phyloP scores from a whole-genome alignment of 140 eudicot species.

The Anethum foeniculum region DNA sequence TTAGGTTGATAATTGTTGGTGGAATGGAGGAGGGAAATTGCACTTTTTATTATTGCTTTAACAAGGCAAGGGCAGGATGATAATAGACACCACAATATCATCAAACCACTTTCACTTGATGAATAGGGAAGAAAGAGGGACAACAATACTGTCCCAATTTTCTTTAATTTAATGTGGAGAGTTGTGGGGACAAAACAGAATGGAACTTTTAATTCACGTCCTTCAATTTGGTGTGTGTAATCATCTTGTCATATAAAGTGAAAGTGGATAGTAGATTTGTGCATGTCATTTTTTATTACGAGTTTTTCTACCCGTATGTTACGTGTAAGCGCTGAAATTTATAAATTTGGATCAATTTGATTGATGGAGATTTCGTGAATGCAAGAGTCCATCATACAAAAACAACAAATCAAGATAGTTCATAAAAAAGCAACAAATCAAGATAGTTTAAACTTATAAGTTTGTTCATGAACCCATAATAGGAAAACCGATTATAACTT shows the following conservation, averaged over 20 bases:
- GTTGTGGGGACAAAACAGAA: slow-evolving; percentile 26
- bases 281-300: background rate
- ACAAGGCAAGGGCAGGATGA: slow-evolving; percentile 35
- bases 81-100: background rate
- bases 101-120: background rate
- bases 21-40: slow-evolving; percentile 10
- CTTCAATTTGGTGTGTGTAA: slow-evolving; percentile 21
- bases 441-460: no score
- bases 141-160: background rate
- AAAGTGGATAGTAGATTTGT: slow-evolving; percentile 4
- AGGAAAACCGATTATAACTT: no score
- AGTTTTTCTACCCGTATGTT: no score
- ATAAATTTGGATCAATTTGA: no score
- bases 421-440: no score
- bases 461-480: no score
- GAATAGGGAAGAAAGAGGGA: background rate
- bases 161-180: background rate
- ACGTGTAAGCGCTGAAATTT: no score
- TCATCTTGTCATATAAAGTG: slow-evolving; percentile 16
- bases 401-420: no score
- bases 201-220: background rate
- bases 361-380: no score
- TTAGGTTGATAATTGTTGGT: slow-evolving; percentile 4
- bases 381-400: no score
- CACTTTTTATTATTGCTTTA: slow-evolving; percentile 8